phyloP scores from a whole-genome alignment of 1,284 basidiomycete species.

The Malassezia globosa region DNA sequence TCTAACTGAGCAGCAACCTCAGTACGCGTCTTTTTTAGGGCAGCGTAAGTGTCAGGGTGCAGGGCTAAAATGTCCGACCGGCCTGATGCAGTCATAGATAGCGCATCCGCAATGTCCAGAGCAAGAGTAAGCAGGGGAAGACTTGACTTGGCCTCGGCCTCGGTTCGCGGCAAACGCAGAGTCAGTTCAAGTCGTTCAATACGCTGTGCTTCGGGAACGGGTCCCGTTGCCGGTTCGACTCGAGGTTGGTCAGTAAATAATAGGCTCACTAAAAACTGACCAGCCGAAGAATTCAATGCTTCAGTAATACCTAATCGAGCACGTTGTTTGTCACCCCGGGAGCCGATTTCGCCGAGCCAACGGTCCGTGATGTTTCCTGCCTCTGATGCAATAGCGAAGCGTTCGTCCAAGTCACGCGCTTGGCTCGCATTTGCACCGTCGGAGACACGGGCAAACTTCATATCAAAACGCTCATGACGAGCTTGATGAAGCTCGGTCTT shows the following conservation, averaged over 20 bases:
- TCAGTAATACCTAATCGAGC: conserved; percentile 29
- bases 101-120: conserved; percentile 38
- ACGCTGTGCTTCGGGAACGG: conserved; percentile 23
- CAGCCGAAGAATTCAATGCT: conserved; percentile 24
- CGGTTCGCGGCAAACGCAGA: conserved; percentile 25
- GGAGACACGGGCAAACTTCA: conserved; percentile 36
- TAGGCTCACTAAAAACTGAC: conserved; percentile 31
- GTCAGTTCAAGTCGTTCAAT: conserved; percentile 31
- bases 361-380: conserved; percentile 34
- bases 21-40: conserved; percentile 29
- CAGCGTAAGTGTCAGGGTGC: conserved; percentile 23
- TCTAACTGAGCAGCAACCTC: conserved; percentile 30
- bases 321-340: conserved; percentile 34
- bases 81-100: conserved; percentile 18
- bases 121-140: conserved; percentile 32
- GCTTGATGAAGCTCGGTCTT: conserved; percentile 30
- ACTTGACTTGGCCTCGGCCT: conserved; percentile 15
- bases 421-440: conserved; percentile 24
- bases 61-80: conserved; percentile 19
- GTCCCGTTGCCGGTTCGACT: conserved; percentile 19
- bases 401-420: conserved; percentile 27
- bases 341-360: conserved; percentile 36
- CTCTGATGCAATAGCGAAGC: conserved; percentile 41
- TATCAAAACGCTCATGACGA: conserved; percentile 34
- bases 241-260: conserved; percentile 39